Evolutionary conservation across 352 stramenopile genomes (phyloP).

Genomic region (Globisporangium ultimum): DNA sequence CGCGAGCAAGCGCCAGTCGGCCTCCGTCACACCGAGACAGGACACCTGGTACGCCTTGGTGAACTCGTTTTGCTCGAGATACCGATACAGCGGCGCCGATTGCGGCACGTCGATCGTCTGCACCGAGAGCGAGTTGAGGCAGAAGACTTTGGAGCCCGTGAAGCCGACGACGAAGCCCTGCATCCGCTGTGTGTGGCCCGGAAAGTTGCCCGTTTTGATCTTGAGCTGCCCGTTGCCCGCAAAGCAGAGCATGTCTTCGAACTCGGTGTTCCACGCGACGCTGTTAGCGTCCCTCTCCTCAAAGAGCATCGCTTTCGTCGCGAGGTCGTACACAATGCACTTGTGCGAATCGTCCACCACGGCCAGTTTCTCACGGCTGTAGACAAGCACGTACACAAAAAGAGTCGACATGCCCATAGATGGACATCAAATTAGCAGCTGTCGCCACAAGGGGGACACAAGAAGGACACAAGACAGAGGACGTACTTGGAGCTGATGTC

Average conservation of each 20-base stretch:
- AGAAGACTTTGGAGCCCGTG: constrained; percentile 91
- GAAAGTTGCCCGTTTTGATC: constrained; percentile 90
- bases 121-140: constrained; percentile 81
- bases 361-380: constrained; percentile 83
- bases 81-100: constrained; percentile 83
- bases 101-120: constrained; percentile 91
- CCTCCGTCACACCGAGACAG: constrained; percentile 92
- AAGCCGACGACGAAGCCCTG: constrained; percentile 93
- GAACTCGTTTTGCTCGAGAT: constrained; percentile 90
- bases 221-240: constrained; percentile 84
- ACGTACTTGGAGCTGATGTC: constrained; percentile 86
- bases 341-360: constrained; percentile 90
- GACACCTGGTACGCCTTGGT: constrained; percentile 85
- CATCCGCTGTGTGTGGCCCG: constrained; percentile 87
- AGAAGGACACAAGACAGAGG: background rate
- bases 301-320: constrained; percentile 89
- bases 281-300: constrained; percentile 83
- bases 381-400: constrained; percentile 1
- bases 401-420: constrained; percentile 2
- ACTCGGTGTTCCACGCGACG: constrained; percentile 93
- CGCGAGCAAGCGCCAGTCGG: constrained; percentile 85
- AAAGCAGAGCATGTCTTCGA: constrained; percentile 95
- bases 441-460: background rate
- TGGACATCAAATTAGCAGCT: background rate
- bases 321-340: constrained; percentile 90